These are phyloP conservation scores for Pseudozyma sp. DNA, from an alignment of 1,284 basidiomycete genomes.

Conservation along the genomic window DNA sequence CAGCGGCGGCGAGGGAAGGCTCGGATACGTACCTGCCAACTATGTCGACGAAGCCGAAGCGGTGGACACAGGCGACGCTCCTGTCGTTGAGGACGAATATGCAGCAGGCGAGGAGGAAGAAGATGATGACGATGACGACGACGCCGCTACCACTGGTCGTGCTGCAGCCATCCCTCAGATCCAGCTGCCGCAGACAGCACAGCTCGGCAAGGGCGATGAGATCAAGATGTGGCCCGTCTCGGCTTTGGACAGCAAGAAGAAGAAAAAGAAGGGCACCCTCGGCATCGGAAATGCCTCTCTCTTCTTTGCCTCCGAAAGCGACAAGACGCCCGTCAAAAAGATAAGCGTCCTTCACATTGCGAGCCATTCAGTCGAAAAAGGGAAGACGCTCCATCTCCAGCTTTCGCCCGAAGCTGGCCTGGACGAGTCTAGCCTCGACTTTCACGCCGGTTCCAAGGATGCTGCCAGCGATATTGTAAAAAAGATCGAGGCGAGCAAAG, in stretches of 20 bases:
- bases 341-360: constrained; percentile 59
- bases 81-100: constrained; percentile 39
- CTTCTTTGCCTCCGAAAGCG: constrained; percentile 67
- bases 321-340: constrained; percentile 66
- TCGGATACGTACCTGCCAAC: constrained; percentile 66
- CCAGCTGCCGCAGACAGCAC: constrained; percentile 39
- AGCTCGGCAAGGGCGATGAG: constrained; percentile 59
- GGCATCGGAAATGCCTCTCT: constrained; percentile 66
- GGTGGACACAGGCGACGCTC: constrained; percentile 53
- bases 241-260: constrained; percentile 64
- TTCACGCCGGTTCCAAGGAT: constrained; percentile 62
- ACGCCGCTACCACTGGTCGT: constrained; percentile 18
- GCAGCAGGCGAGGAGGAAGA: constrained; percentile 41
- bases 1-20: constrained; percentile 51
- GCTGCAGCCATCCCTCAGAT: constrained; percentile 51
- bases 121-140: constrained; percentile 54
- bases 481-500: constrained; percentile 62
- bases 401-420: constrained; percentile 53
- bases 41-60: constrained; percentile 66
- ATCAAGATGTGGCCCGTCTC: constrained; percentile 68
- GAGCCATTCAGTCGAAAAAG: constrained; percentile 59
- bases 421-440: constrained; percentile 46
- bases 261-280: constrained; percentile 66
- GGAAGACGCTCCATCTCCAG: constrained; percentile 61
- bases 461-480: constrained; percentile 59